Evolutionary conservation across 345 rosid genomes (phyloP), one percentile per base, ranked within the genome.

Genomic region (Fremontodendron californicum): DNA sequence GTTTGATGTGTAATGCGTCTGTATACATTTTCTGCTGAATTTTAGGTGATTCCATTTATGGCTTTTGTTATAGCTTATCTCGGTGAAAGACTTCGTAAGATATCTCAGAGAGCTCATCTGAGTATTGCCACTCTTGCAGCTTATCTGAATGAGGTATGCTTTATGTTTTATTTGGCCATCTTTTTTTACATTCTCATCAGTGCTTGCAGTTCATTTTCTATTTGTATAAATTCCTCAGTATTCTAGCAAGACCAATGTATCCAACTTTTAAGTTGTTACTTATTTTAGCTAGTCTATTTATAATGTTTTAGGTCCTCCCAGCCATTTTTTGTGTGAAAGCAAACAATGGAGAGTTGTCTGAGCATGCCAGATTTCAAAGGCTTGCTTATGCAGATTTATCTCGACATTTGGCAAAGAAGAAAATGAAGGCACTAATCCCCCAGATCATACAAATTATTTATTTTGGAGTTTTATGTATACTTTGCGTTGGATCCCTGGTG

Each of bases 351-450:
- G 99, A 93, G 86, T 68, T 79, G 23, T 87, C 85, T 74, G 99
- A 93, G 90, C 82, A 76, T 83, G 84, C 88, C 39, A 89, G 97
- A 84, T 92, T 93, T 80, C 84, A 80, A 80, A 87, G 85, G 87
- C 92, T 91, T 82, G 98, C 97, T 66, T 64, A 69, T 78, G 86
- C 84, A 76, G 97, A 92, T 81, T 88, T 85, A 48, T 79, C 85
- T 81, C 86, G 80, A 64, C 87, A 58, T 61, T 86, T 95, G 79
- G 85, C 82, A 75, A 95, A 95, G 90, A 95, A 82, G 91, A 92
- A 92, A 83, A 90, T 95, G 98, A 95, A 93, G 86, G 94, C 90
- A 10, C 86, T 93, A 73, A 87, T 91, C 79, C 99, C 99, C 64
- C 98, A 93, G 83, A 87, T 90, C 60, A 77, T 90, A 65, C 98